Percentiles rank a stretch among this genome's conserved stretches.
These are phyloP conservation scores for Aspergillus baeticus DNA, from an alignment of 495 filamentous ascomycete species.

Conservation along the genomic window DNA sequence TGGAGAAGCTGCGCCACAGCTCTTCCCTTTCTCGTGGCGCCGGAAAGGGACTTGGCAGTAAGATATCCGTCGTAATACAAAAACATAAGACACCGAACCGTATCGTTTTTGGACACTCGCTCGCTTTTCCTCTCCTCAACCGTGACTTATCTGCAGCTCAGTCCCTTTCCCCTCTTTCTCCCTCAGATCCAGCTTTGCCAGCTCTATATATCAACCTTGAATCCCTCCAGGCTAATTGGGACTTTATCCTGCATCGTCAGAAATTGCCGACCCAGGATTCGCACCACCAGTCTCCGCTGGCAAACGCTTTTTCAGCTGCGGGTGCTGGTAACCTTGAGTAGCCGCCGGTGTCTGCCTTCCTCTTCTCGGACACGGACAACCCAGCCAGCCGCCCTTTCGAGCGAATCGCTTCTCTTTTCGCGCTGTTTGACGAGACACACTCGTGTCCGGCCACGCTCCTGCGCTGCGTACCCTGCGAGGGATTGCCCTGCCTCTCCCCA, in stretches of 20 bases:
- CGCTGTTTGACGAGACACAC: neutral
- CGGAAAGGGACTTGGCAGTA: too few relatives aligned
- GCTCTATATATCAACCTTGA: neutral
- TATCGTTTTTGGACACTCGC: too few relatives aligned
- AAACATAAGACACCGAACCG: too few relatives aligned
- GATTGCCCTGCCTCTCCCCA: neutral
- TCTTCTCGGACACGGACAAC: neutral
- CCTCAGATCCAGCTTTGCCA: neutral
- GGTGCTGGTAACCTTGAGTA: neutral
- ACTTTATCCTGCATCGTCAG: neutral
- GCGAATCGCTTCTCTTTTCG: slow-evolving; percentile 4
- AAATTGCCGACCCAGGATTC: neutral
- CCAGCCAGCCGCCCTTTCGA: neutral
- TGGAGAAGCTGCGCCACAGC: too few relatives aligned
- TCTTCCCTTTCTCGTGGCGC: too few relatives aligned
- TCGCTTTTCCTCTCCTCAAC: neutral
- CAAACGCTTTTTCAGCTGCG: neutral
- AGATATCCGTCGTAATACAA: too few relatives aligned
- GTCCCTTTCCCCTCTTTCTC: slow-evolving; percentile 5
- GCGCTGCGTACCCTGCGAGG: slow-evolving; percentile 2
- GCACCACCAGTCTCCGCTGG: neutral
- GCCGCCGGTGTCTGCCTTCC: neutral
- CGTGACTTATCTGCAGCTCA: neutral
- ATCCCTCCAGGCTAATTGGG: neutral
- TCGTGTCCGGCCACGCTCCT: neutral